Evolutionary conservation across 495 filamentous ascomycete species (phyloP), one percentile per base, ranked within the genome.

Genomic region (Penicillium alfredii): DNA sequence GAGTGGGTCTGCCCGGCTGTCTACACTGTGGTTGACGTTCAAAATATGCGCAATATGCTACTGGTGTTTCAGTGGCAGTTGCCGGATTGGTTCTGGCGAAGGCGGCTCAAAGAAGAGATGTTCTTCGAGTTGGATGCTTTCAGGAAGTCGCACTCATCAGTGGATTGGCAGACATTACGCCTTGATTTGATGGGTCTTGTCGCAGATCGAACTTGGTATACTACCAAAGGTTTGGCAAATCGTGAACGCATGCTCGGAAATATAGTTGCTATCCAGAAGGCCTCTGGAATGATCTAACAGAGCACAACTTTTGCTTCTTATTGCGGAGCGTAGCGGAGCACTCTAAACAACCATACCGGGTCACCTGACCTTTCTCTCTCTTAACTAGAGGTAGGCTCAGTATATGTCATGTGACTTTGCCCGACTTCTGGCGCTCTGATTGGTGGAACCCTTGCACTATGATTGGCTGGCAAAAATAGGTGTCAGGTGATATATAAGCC

Each of bases 31-130:
- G 10, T 23, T 19, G 24, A 37, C 31, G 22, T 41, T 10, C 8
- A 26, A 13, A 31, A 36, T 17, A 18, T 37, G 21, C 22, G 14
- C 10, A 41, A 46, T 41, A 33, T 46, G 28, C 44, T 46, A 15
- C 21, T 37, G 14, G 28, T 9, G 9, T 41, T 46, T 40, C 20
- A 32, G 3, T 46, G 38, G 37, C 5, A 32, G 23, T 12, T 41
- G 6, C 38, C 44, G 12, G 29, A 23, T 8, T 37, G 27, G 16
- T 41, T 46, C 18, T 46, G 38, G 38, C 33, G 21, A 36, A 11
- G 5, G 18, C 22, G 44, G 19, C 26, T 41, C 2, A 12, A 27
- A 8, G 33, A 41, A 25, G 13, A 23, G 19, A 15, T 40, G 8
- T 40, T 45, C 17, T 26, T 40, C 20, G 36, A 45, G 25, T 36